Conservation (phyloP, 192 early-diverging fungal species). For the Pilobolus umbonatus region DNA sequence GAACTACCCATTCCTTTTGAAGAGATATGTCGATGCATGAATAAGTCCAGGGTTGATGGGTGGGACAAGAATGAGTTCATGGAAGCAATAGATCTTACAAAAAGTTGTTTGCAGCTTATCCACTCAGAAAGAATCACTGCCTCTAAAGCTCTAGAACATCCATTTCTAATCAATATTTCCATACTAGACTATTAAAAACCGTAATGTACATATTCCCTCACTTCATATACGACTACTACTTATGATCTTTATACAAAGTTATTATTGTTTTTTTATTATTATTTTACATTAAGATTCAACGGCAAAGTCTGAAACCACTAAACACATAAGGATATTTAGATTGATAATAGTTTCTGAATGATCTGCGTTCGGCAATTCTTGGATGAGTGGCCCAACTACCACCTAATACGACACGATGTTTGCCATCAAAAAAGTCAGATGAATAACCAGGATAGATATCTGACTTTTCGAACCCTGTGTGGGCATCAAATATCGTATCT, state of each 20-base stretch:
- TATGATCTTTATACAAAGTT: too few species aligned
- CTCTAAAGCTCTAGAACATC: conserved; percentile 67
- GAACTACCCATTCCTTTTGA: conserved; percentile 23
- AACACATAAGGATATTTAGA: conserved; percentile 79
- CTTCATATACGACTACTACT: too few species aligned
- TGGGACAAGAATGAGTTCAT: conserved; percentile 37
- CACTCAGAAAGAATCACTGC: conserved; percentile 69
- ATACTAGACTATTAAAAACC: too few species aligned
- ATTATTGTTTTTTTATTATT: not conserved
- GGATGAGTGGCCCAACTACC: conserved; percentile 86
- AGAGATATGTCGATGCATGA: conserved; percentile 37
- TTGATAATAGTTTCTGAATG: conserved; percentile 94
- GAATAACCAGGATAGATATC: conserved; percentile 86
- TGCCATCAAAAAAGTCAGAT: conserved; percentile 84
- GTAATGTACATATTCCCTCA: too few species aligned
- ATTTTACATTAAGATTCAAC: not conserved
- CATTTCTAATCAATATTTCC: too few species aligned
- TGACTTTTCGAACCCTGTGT: conserved; percentile 58
- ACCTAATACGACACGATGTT: conserved; percentile 80
- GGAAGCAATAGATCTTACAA: conserved; percentile 58
- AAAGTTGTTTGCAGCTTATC: conserved; percentile 52
- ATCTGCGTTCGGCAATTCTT: conserved; percentile 57
- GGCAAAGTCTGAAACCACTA: conserved; percentile 59
- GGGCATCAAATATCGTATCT: conserved; percentile 52
- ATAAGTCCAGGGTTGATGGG: conserved; percentile 31